Base-by-base conservation (phyloP, 805 yeast genomes). In the Saccharomycopsis capsularis region DNA sequence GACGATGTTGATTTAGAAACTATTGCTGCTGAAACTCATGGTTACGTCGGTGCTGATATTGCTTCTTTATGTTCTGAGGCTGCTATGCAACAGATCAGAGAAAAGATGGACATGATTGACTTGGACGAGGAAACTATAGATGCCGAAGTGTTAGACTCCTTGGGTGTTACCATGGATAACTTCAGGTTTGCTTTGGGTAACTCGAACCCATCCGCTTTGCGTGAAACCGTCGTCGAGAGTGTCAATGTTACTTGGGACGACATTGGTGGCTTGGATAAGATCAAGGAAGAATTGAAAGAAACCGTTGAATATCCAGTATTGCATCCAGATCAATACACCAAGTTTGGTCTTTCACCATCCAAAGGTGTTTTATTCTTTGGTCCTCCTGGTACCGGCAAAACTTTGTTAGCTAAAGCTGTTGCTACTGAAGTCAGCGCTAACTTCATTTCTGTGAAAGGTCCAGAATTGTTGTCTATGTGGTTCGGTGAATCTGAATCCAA, bases 311-410 rank as follows among this genome's bases (percentile, higher is more conserved):
- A 93, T 67, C 99, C 99, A 36, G 99, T 93, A 47, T 75, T 91
- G 66, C 98, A 93, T 69, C 98, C 99, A 68, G 99, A 93, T 64
- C 96, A 91, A 75, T 93, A 88, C 72, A 86, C 95, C 69, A 95
- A 93, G 74, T 93, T 93, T 64, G 99, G 99, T 57, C 79, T 93
- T 66, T 82, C 98, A 7, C 99, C 99, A 48, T 82, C 99, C 37
- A 90, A 91, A 71, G 99, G 99, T 74, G 99, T 93, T 58, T 75
- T 93, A 66, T 93, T 93, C 76, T 93, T 85, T 67, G 99, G 99
- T 60, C 99, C 99, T 47, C 99, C 99, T 53, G 99, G 99, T 85
- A 93, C 98, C 53, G 99, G 99, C 89, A 93, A 93, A 74, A 93
- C 99, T 3, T 73, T 93, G 63, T 76, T 93, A 62, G 99, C 99